Percentiles rank a stretch among this genome's conserved stretches.
Conservation (phyloP, 148 eudicot genomes). For the Heliamphora exappendiculata region DNA sequence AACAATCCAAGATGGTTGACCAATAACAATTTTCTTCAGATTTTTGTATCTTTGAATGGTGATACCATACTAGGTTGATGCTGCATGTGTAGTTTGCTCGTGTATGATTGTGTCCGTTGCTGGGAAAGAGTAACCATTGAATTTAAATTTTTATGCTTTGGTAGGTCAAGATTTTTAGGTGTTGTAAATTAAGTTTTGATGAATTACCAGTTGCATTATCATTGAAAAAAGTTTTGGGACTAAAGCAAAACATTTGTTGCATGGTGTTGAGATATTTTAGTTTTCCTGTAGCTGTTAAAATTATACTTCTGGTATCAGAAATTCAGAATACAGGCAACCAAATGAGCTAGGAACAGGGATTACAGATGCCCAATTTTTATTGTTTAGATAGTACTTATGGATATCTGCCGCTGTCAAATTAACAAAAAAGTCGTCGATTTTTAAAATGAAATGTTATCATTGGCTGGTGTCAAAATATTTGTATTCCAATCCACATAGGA, state of each 20-base stretch:
- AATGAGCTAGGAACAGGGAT: background rate
- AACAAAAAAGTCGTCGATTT: background rate
- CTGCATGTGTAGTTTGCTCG: background rate
- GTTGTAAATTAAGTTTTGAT: background rate
- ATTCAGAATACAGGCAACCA: background rate
- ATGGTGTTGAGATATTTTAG: background rate
- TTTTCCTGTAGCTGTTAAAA: background rate
- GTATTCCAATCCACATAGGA: background rate
- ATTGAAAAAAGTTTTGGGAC: background rate
- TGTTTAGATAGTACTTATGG: background rate
- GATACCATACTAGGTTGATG: background rate
- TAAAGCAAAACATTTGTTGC: background rate
- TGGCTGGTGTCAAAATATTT: background rate
- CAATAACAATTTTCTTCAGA: background rate
- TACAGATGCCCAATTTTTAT: background rate
- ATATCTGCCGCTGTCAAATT: background rate
- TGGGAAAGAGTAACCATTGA: background rate
- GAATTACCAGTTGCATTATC: background rate
- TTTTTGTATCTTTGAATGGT: background rate
- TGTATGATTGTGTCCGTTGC: background rate
- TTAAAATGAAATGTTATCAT: background rate
- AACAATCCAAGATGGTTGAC: background rate
- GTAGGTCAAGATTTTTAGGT: background rate
- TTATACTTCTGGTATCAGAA: background rate
- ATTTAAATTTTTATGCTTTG: background rate